These are phyloP conservation scores for Hamiltosporidium tvaerminnensis DNA, from an alignment of 371 early-diverging fungal genomes.

Conservation along the genomic window DNA sequence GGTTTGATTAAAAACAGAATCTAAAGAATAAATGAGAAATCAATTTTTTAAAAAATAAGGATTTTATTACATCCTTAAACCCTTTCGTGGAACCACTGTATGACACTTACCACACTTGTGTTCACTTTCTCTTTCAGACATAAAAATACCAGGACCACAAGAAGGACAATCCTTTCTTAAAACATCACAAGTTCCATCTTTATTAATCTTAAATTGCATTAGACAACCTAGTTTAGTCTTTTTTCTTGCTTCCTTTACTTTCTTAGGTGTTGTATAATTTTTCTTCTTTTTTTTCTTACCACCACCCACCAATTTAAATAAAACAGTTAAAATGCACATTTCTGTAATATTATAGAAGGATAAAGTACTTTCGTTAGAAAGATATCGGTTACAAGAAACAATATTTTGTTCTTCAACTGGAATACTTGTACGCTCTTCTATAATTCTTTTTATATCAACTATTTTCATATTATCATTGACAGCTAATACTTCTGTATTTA, in stretches of 20 bases:
- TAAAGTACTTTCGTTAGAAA: neutral
- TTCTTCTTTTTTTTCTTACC: neutral
- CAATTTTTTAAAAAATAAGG: too few species aligned
- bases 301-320: slow-evolving; percentile 48
- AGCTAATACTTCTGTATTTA: too few species aligned
- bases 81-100: neutral
- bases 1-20: too few species aligned
- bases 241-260: neutral
- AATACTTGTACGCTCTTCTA: too few species aligned
- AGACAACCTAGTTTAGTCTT: slow-evolving; percentile 34
- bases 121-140: slow-evolving; percentile 8
- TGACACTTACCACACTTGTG: slow-evolving; percentile 38
- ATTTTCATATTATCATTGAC: too few species aligned
- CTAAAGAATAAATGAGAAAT: too few species aligned
- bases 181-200: slow-evolving; percentile 31
- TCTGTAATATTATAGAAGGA: slow-evolving; percentile 44
- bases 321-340: slow-evolving; percentile 52
- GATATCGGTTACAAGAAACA: too few species aligned
- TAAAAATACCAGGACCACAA: slow-evolving; percentile 44
- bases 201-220: slow-evolving; percentile 28
- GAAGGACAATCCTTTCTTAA: slow-evolving; percentile 19
- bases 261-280: neutral
- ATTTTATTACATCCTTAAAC: too few species aligned
- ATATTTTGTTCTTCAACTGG: too few species aligned
- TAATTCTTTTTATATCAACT: too few species aligned